Conservation (phyloP, 352 stramenopile species). For the Phytophthora boehmeriae region DNA sequence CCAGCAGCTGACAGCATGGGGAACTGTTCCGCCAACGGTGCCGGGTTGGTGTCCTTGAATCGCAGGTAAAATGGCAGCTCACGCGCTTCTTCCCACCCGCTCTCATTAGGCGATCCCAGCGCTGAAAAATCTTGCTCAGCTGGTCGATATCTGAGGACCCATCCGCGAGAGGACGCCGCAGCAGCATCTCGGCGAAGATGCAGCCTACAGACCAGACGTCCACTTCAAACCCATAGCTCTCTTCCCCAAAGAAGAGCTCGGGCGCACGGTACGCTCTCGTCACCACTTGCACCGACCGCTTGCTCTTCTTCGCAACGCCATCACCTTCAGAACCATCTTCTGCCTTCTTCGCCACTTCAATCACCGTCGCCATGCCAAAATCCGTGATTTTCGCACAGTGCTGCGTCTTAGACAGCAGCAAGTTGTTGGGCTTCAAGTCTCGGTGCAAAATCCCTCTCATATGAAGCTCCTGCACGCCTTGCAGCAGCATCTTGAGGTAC, state of each 20-base stretch:
- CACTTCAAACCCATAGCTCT: slow-evolving; percentile 61
- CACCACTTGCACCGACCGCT: slow-evolving; percentile 74
- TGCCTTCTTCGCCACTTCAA: slow-evolving; percentile 15
- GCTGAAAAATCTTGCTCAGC: slow-evolving; percentile 69
- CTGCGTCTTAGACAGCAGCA: slow-evolving; percentile 57
- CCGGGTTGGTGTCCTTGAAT: slow-evolving; percentile 75
- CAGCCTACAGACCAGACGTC: slow-evolving; percentile 85
- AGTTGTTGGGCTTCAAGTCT: slow-evolving; percentile 86
- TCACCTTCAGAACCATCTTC: slow-evolving; percentile 24
- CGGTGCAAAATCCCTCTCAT: slow-evolving; percentile 65
- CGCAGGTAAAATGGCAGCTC: slow-evolving; percentile 73
- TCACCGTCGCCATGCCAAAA: slow-evolving; percentile 76
- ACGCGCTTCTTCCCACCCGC: slow-evolving; percentile 59
- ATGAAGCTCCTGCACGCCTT: slow-evolving; percentile 68
- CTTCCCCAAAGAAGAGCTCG: slow-evolving; percentile 80
- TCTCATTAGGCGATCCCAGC: slow-evolving; percentile 68
- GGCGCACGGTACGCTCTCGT: slow-evolving; percentile 75
- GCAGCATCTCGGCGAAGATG: slow-evolving; percentile 81
- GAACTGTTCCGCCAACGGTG: slow-evolving; percentile 63
- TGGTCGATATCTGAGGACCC: slow-evolving; percentile 83
- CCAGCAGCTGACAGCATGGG: slow-evolving; percentile 52
- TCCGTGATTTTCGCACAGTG: slow-evolving; percentile 75
- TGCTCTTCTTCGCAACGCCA: slow-evolving; percentile 20
- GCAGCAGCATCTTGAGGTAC: slow-evolving; percentile 73
- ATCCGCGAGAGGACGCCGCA: slow-evolving; percentile 64